Evolutionary conservation across 2,329 filamentous ascomycete genomes (phyloP), one percentile per base, ranked within the genome.

Genomic region (Sporothrix variecibatus): DNA sequence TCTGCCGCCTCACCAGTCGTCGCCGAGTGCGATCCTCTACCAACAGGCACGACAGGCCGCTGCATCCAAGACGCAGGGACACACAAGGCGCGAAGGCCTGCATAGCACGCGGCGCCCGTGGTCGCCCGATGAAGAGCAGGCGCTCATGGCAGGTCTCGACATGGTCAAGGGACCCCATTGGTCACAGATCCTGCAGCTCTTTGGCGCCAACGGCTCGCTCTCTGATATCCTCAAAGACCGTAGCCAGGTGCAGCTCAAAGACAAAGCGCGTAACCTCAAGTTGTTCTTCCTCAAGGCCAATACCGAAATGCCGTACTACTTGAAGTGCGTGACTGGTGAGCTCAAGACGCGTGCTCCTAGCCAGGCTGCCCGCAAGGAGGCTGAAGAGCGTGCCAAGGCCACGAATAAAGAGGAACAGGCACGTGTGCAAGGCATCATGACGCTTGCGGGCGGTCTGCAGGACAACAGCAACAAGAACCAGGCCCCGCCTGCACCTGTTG

Each of bases 231-330:
- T 97, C 26, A 95, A 95, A 78, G 94, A 97, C 80, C 89, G 94
- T 46, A 97, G 94, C 62, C 94, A 97, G 80, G 94, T 97, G 0
- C 94, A 97, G 80, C 86, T 97, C 15, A 97, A 97, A 81, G 94
- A 97, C 80, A 97, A 97, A 82, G 94, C 94, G 0, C 87, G 94
- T 69, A 97, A 97, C 77, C 83, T 97, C 68, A 97, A 97, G 81
- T 84, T 97, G 0, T 97, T 96, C 84, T 97, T 97, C 82, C 84
- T 97, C 72, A 97, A 97, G 84, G 95, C 92, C 23, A 94, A 94
- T 71, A 94, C 94, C 5, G 94, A 97, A 79, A 95, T 97, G 81
- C 94, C 94, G 0, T 94, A 93, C 78, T 96, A 96, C 78, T 84
- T 97, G 28, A 91, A 95, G 79, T 93, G 93, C 40, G 94, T 97